Evolutionary conservation across 202 grass and related monocot species (phyloP), one percentile per base, ranked within the genome.

Genomic region (Elaeis oleifera): DNA sequence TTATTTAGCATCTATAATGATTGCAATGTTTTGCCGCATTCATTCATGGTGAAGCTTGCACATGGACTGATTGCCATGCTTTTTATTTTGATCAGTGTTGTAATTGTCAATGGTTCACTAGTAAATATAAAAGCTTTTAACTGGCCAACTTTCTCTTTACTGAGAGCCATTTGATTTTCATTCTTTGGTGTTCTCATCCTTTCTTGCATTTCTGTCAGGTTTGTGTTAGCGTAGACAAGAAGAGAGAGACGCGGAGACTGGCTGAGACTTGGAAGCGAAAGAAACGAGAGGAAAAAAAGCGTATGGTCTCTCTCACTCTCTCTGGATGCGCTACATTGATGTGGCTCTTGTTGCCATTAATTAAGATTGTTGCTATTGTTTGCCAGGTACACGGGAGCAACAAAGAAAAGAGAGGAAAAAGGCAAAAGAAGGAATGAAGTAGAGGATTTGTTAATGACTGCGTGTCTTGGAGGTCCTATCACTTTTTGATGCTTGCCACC

Each of bases 181-280:
- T 25, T 49, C 56, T 55, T 5, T 29, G 48, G 3, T 76, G 53
- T 59, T 17, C n/a, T 75, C 51, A 64, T 58, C 17, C 72, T 17
- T 60, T 76, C 49, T 71, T 79, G 57, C 20, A 4, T 52, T n/a
- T 26, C 28, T 80, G 60, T 15, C 68, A 91, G 92, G 72, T 96
- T 54, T 96, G 81, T 84, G 84, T 96, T 49, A 96, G 78, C 56
- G 75, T 90, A 54, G 92, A 96, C 63, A 96, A 91, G 69, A 67
- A 96, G 64, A 91, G 54, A 68, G 84, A 91, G 51, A 82, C 69
- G 61, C 68, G 74, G 62, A 91, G 54, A 67, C 54, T 71, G 53
- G 74, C 84, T 5, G 79, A 91, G 49, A 78, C 68, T 29, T 91
- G 81, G 81, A 96, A 62, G 73, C 80, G 75, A 29, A 90, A 89